These are phyloP conservation scores for Annulohypoxylon truncatum DNA, from an alignment of 2,329 filamentous ascomycete genomes.

Conservation along the genomic window DNA sequence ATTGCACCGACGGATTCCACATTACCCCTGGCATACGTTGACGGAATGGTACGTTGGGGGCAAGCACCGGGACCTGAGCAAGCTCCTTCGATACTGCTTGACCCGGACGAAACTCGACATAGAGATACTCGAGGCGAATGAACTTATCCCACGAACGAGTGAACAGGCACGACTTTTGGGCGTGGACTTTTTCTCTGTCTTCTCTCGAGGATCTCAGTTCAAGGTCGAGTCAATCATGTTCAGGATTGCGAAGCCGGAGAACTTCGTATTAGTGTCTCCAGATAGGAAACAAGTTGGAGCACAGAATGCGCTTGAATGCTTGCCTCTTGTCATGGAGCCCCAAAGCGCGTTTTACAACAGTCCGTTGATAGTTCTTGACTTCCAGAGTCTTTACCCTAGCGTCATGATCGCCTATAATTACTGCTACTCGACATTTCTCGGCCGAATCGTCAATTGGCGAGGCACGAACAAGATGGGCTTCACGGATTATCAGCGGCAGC, in stretches of 20 bases:
- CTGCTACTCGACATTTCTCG: constrained; percentile 96
- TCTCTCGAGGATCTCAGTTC: constrained; percentile 94
- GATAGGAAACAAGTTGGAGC: constrained; percentile 91
- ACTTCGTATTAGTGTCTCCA: constrained; percentile 89
- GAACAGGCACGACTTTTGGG: constrained; percentile 94
- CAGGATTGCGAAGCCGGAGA: constrained; percentile 96
- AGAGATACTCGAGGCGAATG: constrained; percentile 91
- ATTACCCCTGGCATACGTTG: constrained; percentile 82
- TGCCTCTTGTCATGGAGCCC: constrained; percentile 97
- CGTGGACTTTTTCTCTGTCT: constrained; percentile 96
- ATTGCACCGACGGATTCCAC: constrained; percentile 86
- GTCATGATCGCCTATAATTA: constrained; percentile 99
- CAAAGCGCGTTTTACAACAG: constrained; percentile 94
- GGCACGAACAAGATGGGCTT: constrained; percentile 96
- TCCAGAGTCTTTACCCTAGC: constrained; percentile 95
- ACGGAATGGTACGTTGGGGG: constrained; percentile 83
- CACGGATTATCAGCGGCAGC: constrained; percentile 82
- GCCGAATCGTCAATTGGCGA: constrained; percentile 87
- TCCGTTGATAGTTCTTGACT: constrained; percentile 90
- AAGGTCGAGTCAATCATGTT: constrained; percentile 99
- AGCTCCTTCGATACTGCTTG: constrained; percentile 81
- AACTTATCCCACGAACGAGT: constrained; percentile 87
- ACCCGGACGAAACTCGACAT: constrained; percentile 82
- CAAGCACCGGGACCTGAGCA: constrained; percentile 75
- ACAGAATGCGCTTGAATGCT: constrained; percentile 93